A percentile compares a stretch with the other conserved stretches of the same genome.
Conservation (phyloP, 148 eudicot species). For the Diospyros lotus region DNA sequence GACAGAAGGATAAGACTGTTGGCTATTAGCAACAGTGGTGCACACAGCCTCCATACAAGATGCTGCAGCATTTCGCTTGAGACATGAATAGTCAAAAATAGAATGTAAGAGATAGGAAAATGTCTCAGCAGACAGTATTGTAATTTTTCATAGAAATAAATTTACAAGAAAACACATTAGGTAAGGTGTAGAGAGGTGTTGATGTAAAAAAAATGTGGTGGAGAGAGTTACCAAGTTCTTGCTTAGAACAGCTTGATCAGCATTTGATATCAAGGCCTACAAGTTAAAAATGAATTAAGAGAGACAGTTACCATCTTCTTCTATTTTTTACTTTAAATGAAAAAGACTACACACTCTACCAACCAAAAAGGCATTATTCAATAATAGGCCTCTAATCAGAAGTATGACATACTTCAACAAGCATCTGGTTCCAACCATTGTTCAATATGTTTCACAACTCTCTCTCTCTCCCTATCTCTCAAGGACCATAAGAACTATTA, state of each 20-base stretch:
- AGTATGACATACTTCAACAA: not conserved
- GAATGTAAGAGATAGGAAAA: not conserved
- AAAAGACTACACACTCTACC: not conserved
- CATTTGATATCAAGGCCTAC: constrained; percentile 70
- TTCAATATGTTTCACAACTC: not conserved
- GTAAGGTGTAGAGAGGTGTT: too few relatives aligned
- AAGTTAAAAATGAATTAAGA: constrained; percentile 7
- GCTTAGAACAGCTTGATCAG: constrained; percentile 76
- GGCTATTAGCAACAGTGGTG: not conserved
- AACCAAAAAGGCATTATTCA: not conserved
- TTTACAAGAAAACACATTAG: not conserved
- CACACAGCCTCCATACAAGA: not conserved
- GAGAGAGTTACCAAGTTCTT: constrained; percentile 61
- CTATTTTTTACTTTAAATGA: not conserved
- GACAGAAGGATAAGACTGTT: not conserved
- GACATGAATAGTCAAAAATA: not conserved
- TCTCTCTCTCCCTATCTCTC: not conserved
- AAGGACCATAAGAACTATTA: not conserved
- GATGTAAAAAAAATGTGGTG: constrained; percentile 2
- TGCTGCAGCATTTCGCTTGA: not conserved
- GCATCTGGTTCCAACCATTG: not conserved
- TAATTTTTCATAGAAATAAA: constrained; percentile 4
- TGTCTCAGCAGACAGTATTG: not conserved
- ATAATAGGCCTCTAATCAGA: not conserved
- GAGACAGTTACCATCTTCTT: not conserved